phyloP scores from a whole-genome alignment of 192 early-diverging fungal genomes.

The Gorgonomyces haynaldii region DNA sequence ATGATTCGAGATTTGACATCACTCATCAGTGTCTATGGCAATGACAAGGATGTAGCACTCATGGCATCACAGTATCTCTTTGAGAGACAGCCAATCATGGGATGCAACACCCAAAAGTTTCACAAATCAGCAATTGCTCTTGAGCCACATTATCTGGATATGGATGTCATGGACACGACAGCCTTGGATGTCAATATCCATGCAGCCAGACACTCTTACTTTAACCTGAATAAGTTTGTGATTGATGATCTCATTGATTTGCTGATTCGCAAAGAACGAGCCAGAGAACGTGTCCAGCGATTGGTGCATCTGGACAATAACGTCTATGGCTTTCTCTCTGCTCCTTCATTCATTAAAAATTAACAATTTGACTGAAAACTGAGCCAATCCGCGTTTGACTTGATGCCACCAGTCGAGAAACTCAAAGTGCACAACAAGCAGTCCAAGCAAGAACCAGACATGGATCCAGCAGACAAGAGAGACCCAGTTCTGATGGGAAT shows the following conservation, averaged over 20 bases:
- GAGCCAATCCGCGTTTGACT: too few species aligned
- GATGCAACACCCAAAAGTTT: not conserved
- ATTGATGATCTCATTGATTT: conserved; percentile 8
- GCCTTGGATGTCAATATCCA: conserved; percentile 7
- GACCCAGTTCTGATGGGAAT: too few species aligned
- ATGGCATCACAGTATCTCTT: not conserved
- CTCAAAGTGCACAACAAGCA: too few species aligned
- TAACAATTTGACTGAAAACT: too few species aligned
- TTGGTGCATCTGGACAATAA: not conserved
- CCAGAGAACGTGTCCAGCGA: not conserved
- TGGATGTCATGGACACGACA: conserved; percentile 7
- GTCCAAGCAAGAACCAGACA: too few species aligned
- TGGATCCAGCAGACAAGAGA: too few species aligned
- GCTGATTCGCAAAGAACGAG: not conserved
- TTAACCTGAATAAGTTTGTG: conserved; percentile 6
- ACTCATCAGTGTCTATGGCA: conserved; percentile 5
- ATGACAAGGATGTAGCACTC: not conserved
- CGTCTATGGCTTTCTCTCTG: conserved; percentile 2
- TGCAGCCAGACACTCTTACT: not conserved
- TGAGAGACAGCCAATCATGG: not conserved
- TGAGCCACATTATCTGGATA: conserved; percentile 1
- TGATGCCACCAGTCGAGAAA: too few species aligned
- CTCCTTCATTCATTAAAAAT: conserved; percentile 2
- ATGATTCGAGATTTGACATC: not conserved
- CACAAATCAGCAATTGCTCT: not conserved